Conservation (phyloP, 2,329 filamentous ascomycete species). For the Alternaria metachromatica region DNA sequence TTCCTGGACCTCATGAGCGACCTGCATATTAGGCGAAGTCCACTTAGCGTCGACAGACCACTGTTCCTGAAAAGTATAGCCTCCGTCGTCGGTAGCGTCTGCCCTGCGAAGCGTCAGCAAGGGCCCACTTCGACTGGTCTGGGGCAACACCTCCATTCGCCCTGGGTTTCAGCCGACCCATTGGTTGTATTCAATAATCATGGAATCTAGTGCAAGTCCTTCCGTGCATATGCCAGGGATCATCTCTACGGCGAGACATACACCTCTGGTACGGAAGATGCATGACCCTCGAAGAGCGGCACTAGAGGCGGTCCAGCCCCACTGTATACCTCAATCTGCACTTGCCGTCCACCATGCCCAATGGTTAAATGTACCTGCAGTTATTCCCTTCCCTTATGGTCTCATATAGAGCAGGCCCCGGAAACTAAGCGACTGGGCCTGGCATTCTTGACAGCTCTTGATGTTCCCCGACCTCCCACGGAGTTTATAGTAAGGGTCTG, state of each 20-base stretch:
- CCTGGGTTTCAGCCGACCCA: conserved; percentile 5
- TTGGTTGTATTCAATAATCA: conserved; percentile 3
- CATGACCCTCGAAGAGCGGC: conserved; percentile 6
- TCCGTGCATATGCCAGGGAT: conserved; percentile 5
- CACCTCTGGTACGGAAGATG: conserved; percentile 3
- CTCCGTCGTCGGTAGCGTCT: conserved; percentile 4
- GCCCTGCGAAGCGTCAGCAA: not conserved
- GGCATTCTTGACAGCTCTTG: conserved; percentile 4
- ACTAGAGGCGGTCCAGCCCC: conserved; percentile 6
- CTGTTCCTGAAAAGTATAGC: conserved; percentile 6
- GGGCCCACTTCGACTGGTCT: conserved; percentile 5
- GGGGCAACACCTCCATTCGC: conserved; percentile 2
- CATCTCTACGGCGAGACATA: conserved; percentile 3
- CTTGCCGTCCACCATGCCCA: conserved; percentile 4
- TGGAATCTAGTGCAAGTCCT: conserved; percentile 11
- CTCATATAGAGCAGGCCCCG: conserved; percentile 7
- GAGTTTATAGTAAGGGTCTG: not conserved
- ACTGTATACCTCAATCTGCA: conserved; percentile 2
- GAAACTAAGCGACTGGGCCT: not conserved
- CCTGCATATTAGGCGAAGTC: conserved; percentile 10
- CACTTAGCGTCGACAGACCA: not conserved
- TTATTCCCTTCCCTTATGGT: conserved; percentile 6
- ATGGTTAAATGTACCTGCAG: conserved; percentile 4
- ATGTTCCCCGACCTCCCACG: conserved; percentile 3
- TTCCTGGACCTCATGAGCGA: not conserved